phyloP scores from a whole-genome alignment of 441 rosid species.

The Manihot esculenta region DNA sequence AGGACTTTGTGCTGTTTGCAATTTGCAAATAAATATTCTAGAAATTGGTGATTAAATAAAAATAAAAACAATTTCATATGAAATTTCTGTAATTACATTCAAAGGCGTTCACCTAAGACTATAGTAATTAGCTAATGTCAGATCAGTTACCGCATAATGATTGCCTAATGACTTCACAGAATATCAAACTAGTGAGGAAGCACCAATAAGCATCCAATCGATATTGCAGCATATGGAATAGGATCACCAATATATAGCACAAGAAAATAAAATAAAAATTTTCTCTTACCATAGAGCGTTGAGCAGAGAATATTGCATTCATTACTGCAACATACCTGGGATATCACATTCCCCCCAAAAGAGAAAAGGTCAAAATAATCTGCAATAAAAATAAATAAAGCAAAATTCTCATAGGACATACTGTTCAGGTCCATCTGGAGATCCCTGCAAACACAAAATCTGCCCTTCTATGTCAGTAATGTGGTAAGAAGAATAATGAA shows the following conservation, averaged over 20 bases:
- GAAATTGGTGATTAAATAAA: not conserved
- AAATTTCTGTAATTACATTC: not conserved
- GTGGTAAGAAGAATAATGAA: constrained; percentile 5
- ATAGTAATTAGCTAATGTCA: not conserved
- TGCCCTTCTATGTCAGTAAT: constrained; percentile 41
- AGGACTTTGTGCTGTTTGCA: not conserved
- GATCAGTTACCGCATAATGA: not conserved
- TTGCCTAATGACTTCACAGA: not conserved
- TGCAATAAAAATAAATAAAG: constrained; percentile 16
- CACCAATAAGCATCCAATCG: not conserved
- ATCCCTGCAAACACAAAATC: constrained; percentile 98
- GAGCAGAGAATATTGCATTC: constrained; percentile 97
- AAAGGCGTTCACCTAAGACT: not conserved
- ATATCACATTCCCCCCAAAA: constrained; percentile 13
- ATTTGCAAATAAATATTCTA: not conserved
- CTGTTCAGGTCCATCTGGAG: constrained; percentile 99
- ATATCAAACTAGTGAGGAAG: not conserved
- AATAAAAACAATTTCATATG: not conserved
- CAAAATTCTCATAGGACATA: constrained; percentile 36
- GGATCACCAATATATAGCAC: constrained; percentile 2
- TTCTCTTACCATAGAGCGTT: constrained; percentile 70
- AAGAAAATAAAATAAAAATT: constrained; percentile 1
- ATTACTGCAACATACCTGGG: constrained; percentile 95
- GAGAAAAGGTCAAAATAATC: constrained; percentile 22
- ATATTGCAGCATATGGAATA: not conserved